Conservation (phyloP, 345 rosid genomes). For the Citrus hindsii region DNA sequence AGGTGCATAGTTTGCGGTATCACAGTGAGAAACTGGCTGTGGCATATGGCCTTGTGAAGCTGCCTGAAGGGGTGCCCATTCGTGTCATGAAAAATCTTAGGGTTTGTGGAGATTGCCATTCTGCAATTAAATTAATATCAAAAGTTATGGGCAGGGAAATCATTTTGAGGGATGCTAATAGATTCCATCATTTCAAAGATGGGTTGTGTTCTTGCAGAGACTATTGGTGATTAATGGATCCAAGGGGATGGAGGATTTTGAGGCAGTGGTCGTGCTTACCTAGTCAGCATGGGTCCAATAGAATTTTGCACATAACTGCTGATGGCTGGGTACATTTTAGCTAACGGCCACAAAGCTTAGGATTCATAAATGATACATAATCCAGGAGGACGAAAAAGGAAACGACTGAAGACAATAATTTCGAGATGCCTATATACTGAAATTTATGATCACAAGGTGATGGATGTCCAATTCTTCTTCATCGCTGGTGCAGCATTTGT, state of each 20-base stretch:
- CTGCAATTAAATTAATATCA: slow-evolving; percentile 71
- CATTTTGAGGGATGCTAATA: slow-evolving; percentile 74
- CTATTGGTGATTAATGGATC: slow-evolving; percentile 52
- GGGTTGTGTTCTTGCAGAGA: slow-evolving; percentile 76
- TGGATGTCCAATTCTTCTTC: neutral
- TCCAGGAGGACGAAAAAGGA: neutral
- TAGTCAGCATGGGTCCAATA: neutral
- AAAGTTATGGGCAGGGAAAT: slow-evolving; percentile 64
- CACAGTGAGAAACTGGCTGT: slow-evolving; percentile 80
- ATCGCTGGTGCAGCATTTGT: neutral
- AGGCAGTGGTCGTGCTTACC: neutral
- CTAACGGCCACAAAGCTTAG: neutral
- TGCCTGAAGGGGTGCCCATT: slow-evolving; percentile 62
- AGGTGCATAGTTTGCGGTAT: slow-evolving; percentile 49
- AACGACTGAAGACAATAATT: neutral
- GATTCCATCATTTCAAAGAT: slow-evolving; percentile 75
- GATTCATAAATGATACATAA: neutral
- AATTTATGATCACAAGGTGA: neutral
- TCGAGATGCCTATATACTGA: neutral
- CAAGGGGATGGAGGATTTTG: slow-evolving; percentile 15
- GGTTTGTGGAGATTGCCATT: slow-evolving; percentile 79
- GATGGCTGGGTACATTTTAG: neutral
- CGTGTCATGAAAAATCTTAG: slow-evolving; percentile 83
- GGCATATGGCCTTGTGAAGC: slow-evolving; percentile 75
- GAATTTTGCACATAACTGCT: too few species aligned